Conservation (phyloP, 441 rosid genomes). For the Corymbia calophylla region DNA sequence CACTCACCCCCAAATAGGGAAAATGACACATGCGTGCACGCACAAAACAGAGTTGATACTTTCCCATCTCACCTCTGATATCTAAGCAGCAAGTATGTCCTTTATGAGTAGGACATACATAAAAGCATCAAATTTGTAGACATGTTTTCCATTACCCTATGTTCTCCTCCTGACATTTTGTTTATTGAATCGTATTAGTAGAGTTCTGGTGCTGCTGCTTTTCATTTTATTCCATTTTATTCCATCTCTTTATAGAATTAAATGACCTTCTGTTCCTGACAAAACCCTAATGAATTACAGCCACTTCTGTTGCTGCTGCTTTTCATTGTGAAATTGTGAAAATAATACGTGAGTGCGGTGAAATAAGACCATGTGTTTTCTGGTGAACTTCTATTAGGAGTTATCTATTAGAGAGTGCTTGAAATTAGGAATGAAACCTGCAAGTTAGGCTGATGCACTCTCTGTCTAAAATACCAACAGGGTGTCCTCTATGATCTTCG, state of each 20-base stretch:
- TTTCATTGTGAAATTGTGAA: background rate
- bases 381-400: background rate
- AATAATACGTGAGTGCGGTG: background rate
- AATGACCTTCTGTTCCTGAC: background rate
- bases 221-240: background rate
- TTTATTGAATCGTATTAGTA: background rate
- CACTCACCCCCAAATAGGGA: background rate
- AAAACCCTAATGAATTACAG: background rate
- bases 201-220: background rate
- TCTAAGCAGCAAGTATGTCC: background rate
- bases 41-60: background rate
- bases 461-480: slow-evolving; percentile 78
- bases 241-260: too few species aligned
- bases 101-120: background rate
- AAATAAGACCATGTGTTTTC: background rate
- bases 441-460: slow-evolving; percentile 66
- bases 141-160: background rate
- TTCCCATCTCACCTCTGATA: background rate
- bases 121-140: background rate
- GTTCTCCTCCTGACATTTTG: background rate
- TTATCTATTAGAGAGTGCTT: background rate
- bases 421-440: slow-evolving; percentile 35
- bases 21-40: background rate
- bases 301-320: background rate
- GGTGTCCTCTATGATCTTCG: slow-evolving; percentile 31